A percentile compares a stretch with the other conserved stretches of the same genome.
Evolutionary conservation across 495 filamentous ascomycete genomes (phyloP).

Genomic region (Aspergillus bertholletiae): DNA sequence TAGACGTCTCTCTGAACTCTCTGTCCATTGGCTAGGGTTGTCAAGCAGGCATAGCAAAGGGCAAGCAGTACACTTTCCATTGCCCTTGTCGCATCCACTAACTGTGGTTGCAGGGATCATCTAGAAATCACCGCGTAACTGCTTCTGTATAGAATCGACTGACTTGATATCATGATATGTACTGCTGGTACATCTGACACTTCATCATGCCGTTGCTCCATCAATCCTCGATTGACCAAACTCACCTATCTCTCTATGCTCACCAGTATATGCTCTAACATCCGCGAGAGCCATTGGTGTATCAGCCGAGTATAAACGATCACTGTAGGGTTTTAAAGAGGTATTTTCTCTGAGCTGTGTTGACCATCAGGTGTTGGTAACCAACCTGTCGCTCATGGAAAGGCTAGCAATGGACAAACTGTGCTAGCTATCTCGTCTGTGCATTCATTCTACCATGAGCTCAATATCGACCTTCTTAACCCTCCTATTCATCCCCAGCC

Average conservation of each 20-base stretch:
- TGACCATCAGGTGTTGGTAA: constrained; percentile 33
- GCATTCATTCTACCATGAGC: constrained; percentile 20
- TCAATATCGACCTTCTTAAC: constrained; percentile 23
- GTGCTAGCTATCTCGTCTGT: constrained; percentile 29
- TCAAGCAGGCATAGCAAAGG: background rate
- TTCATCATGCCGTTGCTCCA: background rate
- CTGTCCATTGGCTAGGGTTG: background rate
- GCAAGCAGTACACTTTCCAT: background rate
- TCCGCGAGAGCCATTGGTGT: constrained; percentile 8
- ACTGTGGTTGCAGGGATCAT: background rate
- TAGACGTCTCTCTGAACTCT: no score
- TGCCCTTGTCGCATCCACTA: background rate
- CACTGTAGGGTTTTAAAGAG: constrained; percentile 27
- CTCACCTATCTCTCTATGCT: background rate
- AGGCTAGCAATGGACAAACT: constrained; percentile 22
- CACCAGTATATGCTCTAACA: background rate
- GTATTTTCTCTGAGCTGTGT: constrained; percentile 40
- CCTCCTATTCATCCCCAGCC: constrained; percentile 19
- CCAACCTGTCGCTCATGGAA: constrained; percentile 15
- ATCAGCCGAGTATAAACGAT: constrained; percentile 18
- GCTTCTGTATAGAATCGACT: constrained; percentile 34
- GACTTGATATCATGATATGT: constrained; percentile 36
- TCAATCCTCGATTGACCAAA: background rate
- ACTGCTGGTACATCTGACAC: constrained; percentile 30
- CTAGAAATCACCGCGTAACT: constrained; percentile 37